Conservation (phyloP, 1,139 yeast species). For the Tardiomyces digboiensis region DNA sequence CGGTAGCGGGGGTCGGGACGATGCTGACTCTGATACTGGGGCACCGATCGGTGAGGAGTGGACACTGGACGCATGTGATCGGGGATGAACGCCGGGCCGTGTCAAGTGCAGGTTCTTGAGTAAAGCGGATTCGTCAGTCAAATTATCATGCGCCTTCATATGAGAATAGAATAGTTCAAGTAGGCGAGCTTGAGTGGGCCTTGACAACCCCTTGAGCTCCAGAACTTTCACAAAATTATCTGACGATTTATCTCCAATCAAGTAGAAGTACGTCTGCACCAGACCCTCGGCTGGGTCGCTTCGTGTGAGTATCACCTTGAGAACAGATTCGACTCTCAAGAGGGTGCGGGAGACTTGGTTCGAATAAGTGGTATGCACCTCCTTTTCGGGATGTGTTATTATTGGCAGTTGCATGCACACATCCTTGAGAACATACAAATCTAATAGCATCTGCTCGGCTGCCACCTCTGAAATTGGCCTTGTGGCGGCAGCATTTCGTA, state of each 20-base stretch:
- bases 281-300: conserved; percentile 56
- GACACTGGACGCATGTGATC: background rate
- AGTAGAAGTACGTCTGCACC: conserved; percentile 54
- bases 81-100: background rate
- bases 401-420: conserved; percentile 36
- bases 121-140: conserved; percentile 36
- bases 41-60: background rate
- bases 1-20: conserved; percentile 20
- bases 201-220: conserved; percentile 48
- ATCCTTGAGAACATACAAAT: conserved; percentile 53
- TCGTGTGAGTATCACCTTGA: conserved; percentile 58
- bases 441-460: conserved; percentile 76
- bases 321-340: conserved; percentile 46
- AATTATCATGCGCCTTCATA: conserved; percentile 40
- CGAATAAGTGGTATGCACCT: conserved; percentile 31
- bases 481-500: conserved; percentile 45
- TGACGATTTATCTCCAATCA: conserved; percentile 56
- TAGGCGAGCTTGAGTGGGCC: conserved; percentile 38
- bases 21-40: background rate
- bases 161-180: conserved; percentile 54
- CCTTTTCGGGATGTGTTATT: conserved; percentile 26
- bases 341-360: conserved; percentile 43
- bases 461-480: conserved; percentile 60
- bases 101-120: conserved; percentile 21
- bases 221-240: conserved; percentile 57